Conservation (phyloP, 148 eudicot genomes). For the Spergularia bocconei region DNA sequence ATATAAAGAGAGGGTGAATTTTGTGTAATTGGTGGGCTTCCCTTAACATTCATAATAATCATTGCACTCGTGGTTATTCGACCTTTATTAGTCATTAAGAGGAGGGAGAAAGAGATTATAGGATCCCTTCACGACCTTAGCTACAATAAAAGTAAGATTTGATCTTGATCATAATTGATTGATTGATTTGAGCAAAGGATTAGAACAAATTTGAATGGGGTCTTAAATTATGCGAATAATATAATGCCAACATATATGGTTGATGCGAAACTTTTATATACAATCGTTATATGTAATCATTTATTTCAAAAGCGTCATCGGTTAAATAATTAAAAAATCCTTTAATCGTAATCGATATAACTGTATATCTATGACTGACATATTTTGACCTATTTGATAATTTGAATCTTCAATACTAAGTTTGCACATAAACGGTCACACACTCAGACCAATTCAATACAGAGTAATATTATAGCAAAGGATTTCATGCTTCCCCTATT, state of each 20-base stretch:
- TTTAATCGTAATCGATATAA: too few species aligned
- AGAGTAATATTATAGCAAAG: background rate
- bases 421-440: too few species aligned
- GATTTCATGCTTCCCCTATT: slow-evolving; percentile 8
- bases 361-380: too few species aligned
- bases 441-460: too few species aligned
- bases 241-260: background rate
- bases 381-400: too few species aligned
- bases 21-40: slow-evolving; percentile 23
- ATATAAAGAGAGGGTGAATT: slow-evolving; percentile 11
- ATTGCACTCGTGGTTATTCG: slow-evolving; percentile 41
- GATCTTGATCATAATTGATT: slow-evolving; percentile 20
- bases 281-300: too few species aligned
- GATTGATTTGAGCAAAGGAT: slow-evolving; percentile 27
- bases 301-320: too few species aligned
- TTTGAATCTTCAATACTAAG: too few species aligned
- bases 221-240: background rate
- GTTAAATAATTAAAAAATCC: too few species aligned
- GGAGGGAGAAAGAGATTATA: background rate
- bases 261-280: too few species aligned
- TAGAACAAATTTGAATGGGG: slow-evolving; percentile 19
- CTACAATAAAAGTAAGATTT: slow-evolving; percentile 19
- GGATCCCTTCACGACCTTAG: slow-evolving; percentile 24
- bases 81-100: slow-evolving; percentile 1
- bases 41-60: slow-evolving; percentile 22